Percentiles rank a stretch among this genome's conserved stretches.
These are phyloP conservation scores for Oemleria cerasiformis DNA, from an alignment of 306 rosid species.

Conservation along the genomic window DNA sequence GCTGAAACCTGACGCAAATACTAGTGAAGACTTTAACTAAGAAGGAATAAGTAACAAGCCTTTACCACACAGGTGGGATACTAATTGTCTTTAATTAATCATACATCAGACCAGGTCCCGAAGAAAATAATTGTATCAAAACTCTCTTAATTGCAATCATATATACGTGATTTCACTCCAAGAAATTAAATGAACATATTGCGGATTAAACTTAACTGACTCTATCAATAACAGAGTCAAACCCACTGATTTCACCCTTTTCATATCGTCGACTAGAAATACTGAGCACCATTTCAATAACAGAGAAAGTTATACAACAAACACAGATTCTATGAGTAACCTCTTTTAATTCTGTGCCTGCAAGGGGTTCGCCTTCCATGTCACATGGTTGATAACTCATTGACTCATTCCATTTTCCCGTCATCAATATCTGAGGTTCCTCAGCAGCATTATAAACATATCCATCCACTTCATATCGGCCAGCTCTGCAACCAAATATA, in stretches of 20 bases:
- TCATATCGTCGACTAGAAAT: neutral
- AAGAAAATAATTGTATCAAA: neutral
- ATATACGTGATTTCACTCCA: constrained; percentile 2
- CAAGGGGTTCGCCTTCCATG: constrained; percentile 85
- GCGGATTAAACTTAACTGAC: neutral
- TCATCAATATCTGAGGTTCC: constrained; percentile 87
- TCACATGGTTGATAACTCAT: constrained; percentile 85
- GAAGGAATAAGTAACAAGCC: neutral
- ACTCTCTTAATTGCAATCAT: neutral
- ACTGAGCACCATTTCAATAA: neutral
- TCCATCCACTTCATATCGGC: constrained; percentile 97
- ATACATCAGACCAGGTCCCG: neutral
- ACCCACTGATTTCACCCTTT: neutral
- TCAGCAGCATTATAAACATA: constrained; percentile 81
- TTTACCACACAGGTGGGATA: neutral
- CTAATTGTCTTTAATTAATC: constrained; percentile 3
- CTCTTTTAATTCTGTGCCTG: constrained; percentile 80
- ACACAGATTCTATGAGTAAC: constrained; percentile 31
- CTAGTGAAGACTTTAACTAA: neutral
- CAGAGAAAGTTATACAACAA: neutral
- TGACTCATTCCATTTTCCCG: constrained; percentile 93
- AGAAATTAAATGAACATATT: neutral
- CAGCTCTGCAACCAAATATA: constrained; percentile 51
- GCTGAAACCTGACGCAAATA: constrained; percentile 4
- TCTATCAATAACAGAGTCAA: neutral